A percentile compares a stretch with the other conserved stretches of the same genome.
Evolutionary conservation across 306 rosid species (phyloP).

Genomic region (Quercus variabilis): DNA sequence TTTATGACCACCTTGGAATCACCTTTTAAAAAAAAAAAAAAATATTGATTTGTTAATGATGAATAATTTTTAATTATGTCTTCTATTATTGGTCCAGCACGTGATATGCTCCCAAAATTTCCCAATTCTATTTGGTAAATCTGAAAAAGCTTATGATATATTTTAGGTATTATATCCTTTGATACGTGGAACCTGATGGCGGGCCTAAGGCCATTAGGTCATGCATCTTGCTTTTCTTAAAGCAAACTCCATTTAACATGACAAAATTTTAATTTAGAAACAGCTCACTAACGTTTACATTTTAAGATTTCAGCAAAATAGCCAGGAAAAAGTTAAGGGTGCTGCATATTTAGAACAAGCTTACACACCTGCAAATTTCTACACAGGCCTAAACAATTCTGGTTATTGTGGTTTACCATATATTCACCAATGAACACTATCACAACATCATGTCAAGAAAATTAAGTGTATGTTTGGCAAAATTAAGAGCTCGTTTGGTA

Average conservation of each 20-base stretch:
- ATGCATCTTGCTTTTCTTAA: neutral
- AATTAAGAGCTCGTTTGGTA: no score
- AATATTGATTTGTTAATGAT: no score
- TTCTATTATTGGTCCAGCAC: no score
- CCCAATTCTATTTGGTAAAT: no score
- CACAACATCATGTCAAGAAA: conserved; percentile 21
- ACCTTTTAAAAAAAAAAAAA: no score
- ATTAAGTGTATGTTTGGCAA: neutral
- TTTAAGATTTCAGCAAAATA: neutral
- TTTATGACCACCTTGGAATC: no score
- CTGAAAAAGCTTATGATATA: no score
- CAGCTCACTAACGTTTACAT: no score
- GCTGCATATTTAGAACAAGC: neutral
- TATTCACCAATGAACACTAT: conserved; percentile 27
- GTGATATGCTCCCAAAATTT: no score
- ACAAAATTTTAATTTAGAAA: neutral
- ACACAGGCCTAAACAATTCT: conserved; percentile 34
- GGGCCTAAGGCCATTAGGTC: neutral
- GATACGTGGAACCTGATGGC: no score
- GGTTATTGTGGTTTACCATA: conserved; percentile 40
- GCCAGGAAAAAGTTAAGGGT: neutral
- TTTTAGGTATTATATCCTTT: no score
- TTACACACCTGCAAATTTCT: conserved; percentile 17
- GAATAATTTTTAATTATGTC: no score
- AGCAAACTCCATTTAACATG: neutral